Conservation (phyloP, 345 rosid genomes). For the Eucalyptus dawsonii region DNA sequence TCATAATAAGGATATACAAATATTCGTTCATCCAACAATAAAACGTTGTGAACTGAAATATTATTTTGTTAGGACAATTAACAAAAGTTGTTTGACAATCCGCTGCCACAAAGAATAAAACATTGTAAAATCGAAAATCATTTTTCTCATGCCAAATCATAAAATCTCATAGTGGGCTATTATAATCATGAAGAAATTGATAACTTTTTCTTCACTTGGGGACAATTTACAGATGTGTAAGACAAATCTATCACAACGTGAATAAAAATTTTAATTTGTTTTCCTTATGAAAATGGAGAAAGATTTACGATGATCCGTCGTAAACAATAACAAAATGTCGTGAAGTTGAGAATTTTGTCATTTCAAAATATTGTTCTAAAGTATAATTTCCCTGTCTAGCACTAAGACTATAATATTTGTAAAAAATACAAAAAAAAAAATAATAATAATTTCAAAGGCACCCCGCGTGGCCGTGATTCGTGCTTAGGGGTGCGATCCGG, state of each 20-base stretch:
- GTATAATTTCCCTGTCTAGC: background rate
- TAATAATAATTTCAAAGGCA: background rate
- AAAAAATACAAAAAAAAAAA: no score
- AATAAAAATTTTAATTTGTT: background rate
- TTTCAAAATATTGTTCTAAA: background rate
- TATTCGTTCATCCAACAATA: rapidly evolving
- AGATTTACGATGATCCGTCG: background rate
- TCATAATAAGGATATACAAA: background rate
- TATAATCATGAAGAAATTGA: background rate
- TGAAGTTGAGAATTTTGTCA: background rate
- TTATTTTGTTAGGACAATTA: background rate
- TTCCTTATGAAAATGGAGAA: background rate
- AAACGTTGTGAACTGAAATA: background rate
- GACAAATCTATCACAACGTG: background rate
- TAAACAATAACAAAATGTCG: background rate
- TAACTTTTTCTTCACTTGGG: background rate
- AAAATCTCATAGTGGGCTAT: background rate
- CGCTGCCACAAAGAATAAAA: background rate
- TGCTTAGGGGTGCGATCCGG: background rate
- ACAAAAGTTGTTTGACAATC: background rate
- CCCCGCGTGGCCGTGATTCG: background rate
- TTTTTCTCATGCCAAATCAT: background rate
- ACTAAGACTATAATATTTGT: no score
- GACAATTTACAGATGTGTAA: background rate
- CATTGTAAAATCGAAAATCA: background rate